Percentiles rank a stretch among this genome's conserved stretches.
Evolutionary conservation across 352 stramenopile species (phyloP).

Genomic region (Globisporangium orthogonon): DNA sequence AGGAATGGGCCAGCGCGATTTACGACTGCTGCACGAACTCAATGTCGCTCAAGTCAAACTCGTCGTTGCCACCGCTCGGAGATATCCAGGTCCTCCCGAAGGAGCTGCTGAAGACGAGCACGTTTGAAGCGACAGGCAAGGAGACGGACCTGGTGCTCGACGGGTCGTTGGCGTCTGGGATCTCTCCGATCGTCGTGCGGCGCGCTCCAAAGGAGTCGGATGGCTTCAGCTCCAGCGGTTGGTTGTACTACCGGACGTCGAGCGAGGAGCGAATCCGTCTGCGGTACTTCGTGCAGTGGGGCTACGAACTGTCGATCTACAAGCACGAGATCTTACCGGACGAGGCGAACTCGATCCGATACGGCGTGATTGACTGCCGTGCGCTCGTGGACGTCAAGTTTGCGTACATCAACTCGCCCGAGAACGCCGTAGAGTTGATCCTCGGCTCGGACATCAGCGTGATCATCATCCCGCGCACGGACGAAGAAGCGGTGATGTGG

Average conservation of each 20-base stretch:
- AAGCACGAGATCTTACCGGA: slow-evolving; percentile 84
- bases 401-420: slow-evolving; percentile 76
- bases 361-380: slow-evolving; percentile 83
- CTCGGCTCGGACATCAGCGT: slow-evolving; percentile 73
- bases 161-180: slow-evolving; percentile 9
- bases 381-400: slow-evolving; percentile 78
- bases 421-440: slow-evolving; percentile 82
- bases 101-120: slow-evolving; percentile 79
- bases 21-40: slow-evolving; percentile 87
- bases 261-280: slow-evolving; percentile 77
- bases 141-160: slow-evolving; percentile 29
- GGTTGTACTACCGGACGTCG: slow-evolving; percentile 82
- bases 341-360: slow-evolving; percentile 72
- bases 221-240: slow-evolving; percentile 68
- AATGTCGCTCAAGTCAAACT: slow-evolving; percentile 73
- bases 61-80: slow-evolving; percentile 47
- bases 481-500: slow-evolving; percentile 85
- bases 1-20: slow-evolving; percentile 69
- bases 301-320: slow-evolving; percentile 86
- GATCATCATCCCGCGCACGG: slow-evolving; percentile 75
- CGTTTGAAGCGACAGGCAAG: slow-evolving; percentile 51
- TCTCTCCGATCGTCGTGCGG: slow-evolving; percentile 9
- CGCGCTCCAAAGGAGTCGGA: slow-evolving; percentile 9
- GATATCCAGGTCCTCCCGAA: slow-evolving; percentile 81
- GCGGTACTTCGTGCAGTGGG: slow-evolving; percentile 86